phyloP scores from a whole-genome alignment of 495 filamentous ascomycete genomes.

The Penicillium bovifimosum region DNA sequence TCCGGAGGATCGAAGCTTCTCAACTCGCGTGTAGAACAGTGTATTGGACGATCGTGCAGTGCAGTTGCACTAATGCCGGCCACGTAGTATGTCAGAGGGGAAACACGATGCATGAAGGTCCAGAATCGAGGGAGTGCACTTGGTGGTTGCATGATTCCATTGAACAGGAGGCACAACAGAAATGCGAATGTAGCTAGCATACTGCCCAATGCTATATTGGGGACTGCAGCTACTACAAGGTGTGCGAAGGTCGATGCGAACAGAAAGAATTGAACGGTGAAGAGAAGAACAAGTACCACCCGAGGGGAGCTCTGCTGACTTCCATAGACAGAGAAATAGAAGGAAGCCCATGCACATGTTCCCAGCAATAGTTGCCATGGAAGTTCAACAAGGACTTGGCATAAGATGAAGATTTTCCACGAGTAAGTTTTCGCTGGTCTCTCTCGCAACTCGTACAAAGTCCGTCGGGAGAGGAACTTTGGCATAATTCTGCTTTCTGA shows the following conservation, averaged over 20 bases:
- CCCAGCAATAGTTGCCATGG: conserved; percentile 58
- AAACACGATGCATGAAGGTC: conserved; percentile 66
- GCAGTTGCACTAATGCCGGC: conserved; percentile 48
- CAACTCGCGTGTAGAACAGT: conserved; percentile 49
- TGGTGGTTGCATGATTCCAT: conserved; percentile 54
- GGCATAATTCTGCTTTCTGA: conserved; percentile 5
- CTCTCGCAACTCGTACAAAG: conserved; percentile 3
- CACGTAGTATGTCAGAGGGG: conserved; percentile 59
- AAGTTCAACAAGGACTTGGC: conserved; percentile 57
- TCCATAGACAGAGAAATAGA: conserved; percentile 30
- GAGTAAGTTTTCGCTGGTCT: conserved; percentile 56
- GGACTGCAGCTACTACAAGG: conserved; percentile 50
- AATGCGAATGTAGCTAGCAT: conserved; percentile 45
- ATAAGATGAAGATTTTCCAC: conserved; percentile 59
- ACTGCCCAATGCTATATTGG: conserved; percentile 41
- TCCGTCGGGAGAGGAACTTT: conserved; percentile 3
- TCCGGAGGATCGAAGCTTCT: conserved; percentile 42
- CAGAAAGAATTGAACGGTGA: conserved; percentile 39
- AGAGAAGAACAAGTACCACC: conserved; percentile 47
- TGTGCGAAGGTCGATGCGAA: conserved; percentile 50
- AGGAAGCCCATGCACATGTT: conserved; percentile 23
- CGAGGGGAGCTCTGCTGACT: conserved; percentile 42
- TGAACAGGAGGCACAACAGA: conserved; percentile 46
- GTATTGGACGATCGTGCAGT: conserved; percentile 46
- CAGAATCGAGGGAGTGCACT: conserved; percentile 56